Evolutionary conservation across 768 basidiomycete species (phyloP).

Genomic region (Cystobasidium tubakii): DNA sequence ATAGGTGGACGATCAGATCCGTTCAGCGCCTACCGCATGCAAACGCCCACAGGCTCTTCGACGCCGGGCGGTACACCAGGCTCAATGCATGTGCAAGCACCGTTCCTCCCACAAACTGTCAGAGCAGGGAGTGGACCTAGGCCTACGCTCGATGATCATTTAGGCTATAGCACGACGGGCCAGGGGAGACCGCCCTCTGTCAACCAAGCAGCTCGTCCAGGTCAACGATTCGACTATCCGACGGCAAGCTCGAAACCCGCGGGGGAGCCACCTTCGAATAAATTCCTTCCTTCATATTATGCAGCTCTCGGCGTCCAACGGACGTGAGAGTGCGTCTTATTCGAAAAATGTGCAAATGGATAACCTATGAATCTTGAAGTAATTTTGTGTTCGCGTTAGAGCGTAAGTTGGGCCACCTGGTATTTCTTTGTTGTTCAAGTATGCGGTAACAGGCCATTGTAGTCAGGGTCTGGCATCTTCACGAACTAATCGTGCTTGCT

Average conservation of each 20-base stretch:
- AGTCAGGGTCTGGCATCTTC: too few species aligned
- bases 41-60: not conserved
- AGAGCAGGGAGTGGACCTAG: conserved; percentile 4
- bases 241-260: not conserved
- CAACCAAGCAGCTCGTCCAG: not conserved
- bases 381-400: too few species aligned
- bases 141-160: conserved; percentile 31
- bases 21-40: conserved; percentile 18
- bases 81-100: not conserved
- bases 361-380: too few species aligned
- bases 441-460: too few species aligned
- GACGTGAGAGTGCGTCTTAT: not conserved
- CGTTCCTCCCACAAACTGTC: not conserved
- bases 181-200: not conserved
- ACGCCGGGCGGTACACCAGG: not conserved
- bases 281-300: not conserved
- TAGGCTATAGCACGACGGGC: conserved; percentile 12
- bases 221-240: not conserved
- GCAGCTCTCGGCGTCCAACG: not conserved
- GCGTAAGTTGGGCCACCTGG: too few species aligned
- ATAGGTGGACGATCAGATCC: conserved; percentile 10
- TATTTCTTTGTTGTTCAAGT: too few species aligned
- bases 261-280: not conserved
- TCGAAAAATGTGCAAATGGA: too few species aligned
- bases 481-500: too few species aligned